These are phyloP conservation scores for Marsdenia floribunda DNA, from an alignment of 257 asterid genomes.

Conservation along the genomic window DNA sequence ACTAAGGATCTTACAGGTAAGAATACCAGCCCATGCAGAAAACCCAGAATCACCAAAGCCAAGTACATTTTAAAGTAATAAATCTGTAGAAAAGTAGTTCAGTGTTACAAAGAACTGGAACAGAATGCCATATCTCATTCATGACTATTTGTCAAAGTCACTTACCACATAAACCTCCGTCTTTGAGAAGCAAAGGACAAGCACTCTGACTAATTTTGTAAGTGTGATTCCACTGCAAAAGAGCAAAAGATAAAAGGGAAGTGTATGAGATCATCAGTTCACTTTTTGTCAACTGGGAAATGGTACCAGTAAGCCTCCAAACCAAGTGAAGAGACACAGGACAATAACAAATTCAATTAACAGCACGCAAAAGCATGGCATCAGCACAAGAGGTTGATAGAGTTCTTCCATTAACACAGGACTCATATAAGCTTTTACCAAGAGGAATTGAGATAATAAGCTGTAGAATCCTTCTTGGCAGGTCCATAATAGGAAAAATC, in stretches of 20 bases:
- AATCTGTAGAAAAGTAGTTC: conserved; percentile 44
- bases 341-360: conserved; percentile 2
- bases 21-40: conserved; percentile 79
- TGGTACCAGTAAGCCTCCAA: neutral
- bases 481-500: neutral
- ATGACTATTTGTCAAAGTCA: neutral
- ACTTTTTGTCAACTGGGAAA: neutral
- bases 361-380: neutral
- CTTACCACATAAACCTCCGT: conserved; percentile 91
- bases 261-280: too few relatives aligned
- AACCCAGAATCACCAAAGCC: conserved; percentile 85
- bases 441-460: neutral
- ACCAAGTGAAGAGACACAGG: neutral
- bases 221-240: conserved; percentile 91
- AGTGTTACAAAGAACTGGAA: conserved; percentile 10
- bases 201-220: conserved; percentile 93
- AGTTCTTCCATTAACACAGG: neutral
- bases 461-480: neutral
- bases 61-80: conserved; percentile 95
- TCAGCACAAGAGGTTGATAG: neutral
- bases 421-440: neutral
- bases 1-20: conserved; percentile 64
- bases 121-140: neutral
- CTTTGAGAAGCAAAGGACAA: conserved; percentile 86
- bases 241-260: neutral